A percentile compares a stretch with the other conserved stretches of the same genome.
These are phyloP conservation scores for Suillus luteus DNA, from an alignment of 768 basidiomycete species.

Conservation along the genomic window DNA sequence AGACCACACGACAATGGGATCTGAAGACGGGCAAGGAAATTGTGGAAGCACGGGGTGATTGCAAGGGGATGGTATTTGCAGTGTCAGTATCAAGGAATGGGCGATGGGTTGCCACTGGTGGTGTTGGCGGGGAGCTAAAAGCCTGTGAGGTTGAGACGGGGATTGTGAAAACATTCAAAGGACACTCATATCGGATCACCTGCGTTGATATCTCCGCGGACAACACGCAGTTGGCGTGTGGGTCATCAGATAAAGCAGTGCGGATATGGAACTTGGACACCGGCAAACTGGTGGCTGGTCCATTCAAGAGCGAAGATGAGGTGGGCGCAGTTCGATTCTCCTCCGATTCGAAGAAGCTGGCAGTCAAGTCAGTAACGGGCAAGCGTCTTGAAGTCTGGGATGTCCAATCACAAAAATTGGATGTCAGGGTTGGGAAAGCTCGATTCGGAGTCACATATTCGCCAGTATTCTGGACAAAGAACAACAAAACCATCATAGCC, in stretches of 20 bases:
- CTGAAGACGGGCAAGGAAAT: background rate
- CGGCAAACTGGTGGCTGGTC: background rate
- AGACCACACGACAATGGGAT: background rate
- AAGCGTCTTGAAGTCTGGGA: background rate
- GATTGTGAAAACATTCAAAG: background rate
- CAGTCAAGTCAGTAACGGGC: background rate
- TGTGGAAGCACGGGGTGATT: background rate
- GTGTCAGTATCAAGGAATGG: background rate
- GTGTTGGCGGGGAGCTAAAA: background rate
- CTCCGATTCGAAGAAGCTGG: background rate
- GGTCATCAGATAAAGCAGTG: background rate
- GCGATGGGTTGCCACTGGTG: background rate
- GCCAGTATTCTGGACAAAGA: background rate
- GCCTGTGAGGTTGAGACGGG: background rate
- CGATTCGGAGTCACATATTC: no score
- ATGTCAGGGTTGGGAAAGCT: background rate
- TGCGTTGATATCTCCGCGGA: background rate
- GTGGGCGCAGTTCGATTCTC: background rate
- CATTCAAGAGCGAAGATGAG: background rate
- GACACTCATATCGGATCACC: rapidly evolving
- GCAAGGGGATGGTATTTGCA: rapidly evolving
- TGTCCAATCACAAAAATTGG: slow-evolving; percentile 1
- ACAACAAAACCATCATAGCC: background rate
- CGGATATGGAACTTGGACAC: background rate
- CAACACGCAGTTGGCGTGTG: background rate